Evolutionary conservation across 805 yeast genomes (phyloP), one percentile per base, ranked within the genome.

Genomic region (Ogataea sp.): DNA sequence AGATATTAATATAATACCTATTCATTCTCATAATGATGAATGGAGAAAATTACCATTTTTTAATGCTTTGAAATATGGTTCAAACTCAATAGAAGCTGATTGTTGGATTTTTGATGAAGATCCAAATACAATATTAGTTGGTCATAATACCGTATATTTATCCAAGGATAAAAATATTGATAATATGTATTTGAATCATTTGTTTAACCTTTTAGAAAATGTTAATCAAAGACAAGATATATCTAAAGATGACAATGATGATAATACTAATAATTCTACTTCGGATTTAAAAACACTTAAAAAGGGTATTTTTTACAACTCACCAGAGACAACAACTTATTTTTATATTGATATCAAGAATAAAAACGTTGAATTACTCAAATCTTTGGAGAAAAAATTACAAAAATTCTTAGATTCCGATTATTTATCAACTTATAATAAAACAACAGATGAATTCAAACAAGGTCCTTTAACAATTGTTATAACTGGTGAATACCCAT

Each of bases 1-100:
- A 28, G 61, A 52, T 40, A 54, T 52, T 9, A 21, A 41, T 8
- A 39, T 55, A 6, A 40, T 56, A 34, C 64, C 66, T 30, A 62
- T 79, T 20, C 87, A 80, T 51, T 76, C 84, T 1, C 87, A 80
- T 52, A 80, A 80, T 50, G 86, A 80, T 52, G 81, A 80, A 55
- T 76, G 83, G 81, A 60, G 86, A 49, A 43, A 51, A 3, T 49
- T 61, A 4, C 86, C 86, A 1, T 60, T 80, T 3, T 65, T 73
- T 38, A 80, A 78, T 43, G 86, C 85, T 0, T 53, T 68, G 11
- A 48, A 53, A 4, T 44, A 51, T 18, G 88, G 86, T 2, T 66
- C 73, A 28, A 64, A 65, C 32, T 73, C 82, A 36, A 65, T 80
- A 1, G 88, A 80, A 56, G 80, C 80, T n/a, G 88, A 80, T 49